phyloP scores from a whole-genome alignment of 2,329 filamentous ascomycete species.

The Alternaria sp. region DNA sequence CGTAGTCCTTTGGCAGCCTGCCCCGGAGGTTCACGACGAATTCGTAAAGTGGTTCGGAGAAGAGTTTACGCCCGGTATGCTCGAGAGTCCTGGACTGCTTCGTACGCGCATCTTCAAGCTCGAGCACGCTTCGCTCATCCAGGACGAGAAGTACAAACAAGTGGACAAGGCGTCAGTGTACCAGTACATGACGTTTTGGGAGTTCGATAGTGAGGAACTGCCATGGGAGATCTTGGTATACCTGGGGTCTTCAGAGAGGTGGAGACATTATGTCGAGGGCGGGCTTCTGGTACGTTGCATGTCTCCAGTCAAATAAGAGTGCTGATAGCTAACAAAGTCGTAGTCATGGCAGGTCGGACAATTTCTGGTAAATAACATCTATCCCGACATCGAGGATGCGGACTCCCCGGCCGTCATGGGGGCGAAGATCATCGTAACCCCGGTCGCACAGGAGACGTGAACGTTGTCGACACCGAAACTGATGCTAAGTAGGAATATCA shows the following conservation, averaged over 20 bases:
- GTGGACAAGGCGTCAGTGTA: slow-evolving; percentile 5
- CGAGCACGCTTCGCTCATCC: slow-evolving; percentile 12
- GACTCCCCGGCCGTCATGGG: slow-evolving; percentile 6
- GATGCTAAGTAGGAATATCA: slow-evolving; percentile 3
- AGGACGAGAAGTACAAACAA: slow-evolving; percentile 4
- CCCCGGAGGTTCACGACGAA: slow-evolving; percentile 11
- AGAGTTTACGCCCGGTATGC: slow-evolving; percentile 20
- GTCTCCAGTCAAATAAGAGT: not conserved
- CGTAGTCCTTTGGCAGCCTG: slow-evolving; percentile 19
- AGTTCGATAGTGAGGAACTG: slow-evolving; percentile 19
- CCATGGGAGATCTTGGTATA: slow-evolving; percentile 26
- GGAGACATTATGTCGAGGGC: slow-evolving; percentile 21
- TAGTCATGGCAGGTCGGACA: slow-evolving; percentile 20
- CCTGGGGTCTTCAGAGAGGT: slow-evolving; percentile 18
- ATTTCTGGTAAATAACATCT: slow-evolving; percentile 17
- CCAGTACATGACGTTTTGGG: slow-evolving; percentile 26
- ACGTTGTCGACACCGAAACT: slow-evolving; percentile 2
- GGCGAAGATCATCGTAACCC: slow-evolving; percentile 6
- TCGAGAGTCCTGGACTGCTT: slow-evolving; percentile 20
- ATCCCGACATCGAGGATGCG: slow-evolving; percentile 11
- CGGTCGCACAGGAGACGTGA: not conserved
- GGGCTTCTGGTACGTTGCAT: slow-evolving; percentile 7
- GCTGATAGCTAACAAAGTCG: not conserved
- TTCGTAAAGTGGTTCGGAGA: slow-evolving; percentile 17
- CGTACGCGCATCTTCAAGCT: slow-evolving; percentile 19